Conservation (phyloP, 306 rosid species). For the Cucurbita maxima region DNA sequence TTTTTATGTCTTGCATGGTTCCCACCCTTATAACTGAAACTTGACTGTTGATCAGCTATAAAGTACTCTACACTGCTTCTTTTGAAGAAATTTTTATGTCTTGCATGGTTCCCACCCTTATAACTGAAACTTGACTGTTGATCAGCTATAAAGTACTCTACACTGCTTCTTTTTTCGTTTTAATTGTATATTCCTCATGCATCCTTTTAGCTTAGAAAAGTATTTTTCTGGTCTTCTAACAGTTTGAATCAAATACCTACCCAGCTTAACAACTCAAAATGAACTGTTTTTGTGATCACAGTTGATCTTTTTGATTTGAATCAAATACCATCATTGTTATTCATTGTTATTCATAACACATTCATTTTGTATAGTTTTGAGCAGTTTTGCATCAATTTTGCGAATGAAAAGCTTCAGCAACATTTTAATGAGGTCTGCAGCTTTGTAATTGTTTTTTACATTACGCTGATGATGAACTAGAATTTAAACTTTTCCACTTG, state of each 20-base stretch:
- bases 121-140: background rate
- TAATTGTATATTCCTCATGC: background rate
- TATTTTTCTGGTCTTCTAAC: background rate
- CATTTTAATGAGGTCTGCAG: constrained; percentile 84
- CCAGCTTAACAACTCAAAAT: background rate
- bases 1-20: background rate
- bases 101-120: background rate
- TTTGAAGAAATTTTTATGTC: background rate
- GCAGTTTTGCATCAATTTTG: constrained; percentile 98
- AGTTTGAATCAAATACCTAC: background rate
- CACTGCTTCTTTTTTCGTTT: background rate
- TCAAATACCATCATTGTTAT: background rate
- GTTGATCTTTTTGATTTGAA: background rate
- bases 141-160: background rate
- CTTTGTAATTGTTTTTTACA: background rate
- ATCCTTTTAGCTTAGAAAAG: background rate
- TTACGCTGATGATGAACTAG: background rate
- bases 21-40: background rate
- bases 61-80: too few species aligned
- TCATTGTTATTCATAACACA: constrained; percentile 7
- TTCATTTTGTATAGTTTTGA: constrained; percentile 55
- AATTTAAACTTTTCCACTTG: constrained; percentile 4
- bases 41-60: too few species aligned
- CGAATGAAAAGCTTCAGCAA: constrained; percentile 97
- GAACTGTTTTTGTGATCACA: background rate